Evolutionary conservation across 139 green algal genomes (phyloP), one percentile per base, ranked within the genome.

Genomic region (Zygnema circumcarinatum): DNA sequence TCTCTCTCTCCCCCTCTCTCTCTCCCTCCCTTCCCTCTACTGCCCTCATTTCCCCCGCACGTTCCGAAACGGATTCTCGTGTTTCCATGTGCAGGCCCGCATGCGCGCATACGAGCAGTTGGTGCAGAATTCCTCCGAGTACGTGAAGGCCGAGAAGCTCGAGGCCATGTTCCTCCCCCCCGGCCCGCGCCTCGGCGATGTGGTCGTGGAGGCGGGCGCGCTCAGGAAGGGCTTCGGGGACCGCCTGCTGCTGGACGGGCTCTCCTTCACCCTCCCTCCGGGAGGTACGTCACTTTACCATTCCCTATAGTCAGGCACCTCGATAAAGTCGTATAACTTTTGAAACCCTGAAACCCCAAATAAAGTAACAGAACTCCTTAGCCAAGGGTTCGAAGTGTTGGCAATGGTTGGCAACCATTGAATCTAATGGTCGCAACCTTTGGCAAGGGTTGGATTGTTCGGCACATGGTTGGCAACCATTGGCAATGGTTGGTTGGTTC

Each of bases 151-250:
- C 2, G 52, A 81, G 29, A 88, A 92, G 79, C 52, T 97, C 2
- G 94, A 97, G 76, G 88, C 41, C 88, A 96, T 97, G 92, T 95
- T 91, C 86, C 96, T 97, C 47, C 94, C 91, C 38, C 85, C 91
- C 40, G 93, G 88, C 3, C 92, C 90, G 2, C 92, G 94, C 1
- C 92, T 98, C 35, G 95, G 95, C 1, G 85, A 92, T 79, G 39
- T 90, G 47, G 86, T 91, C 52, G 53, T 93, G 29, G 74, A 89
- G 16, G 82, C 76, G 2, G 35, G 91, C 41, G 47, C 29, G 35
- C 2, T 91, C 0, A 31, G n/a, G 0, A 93, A 91, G 82, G 90
- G 56, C 16, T 93, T 81, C 52, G 69, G 62, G 36, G 69, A 76
- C 29, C 90, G 93, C 32, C 41, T 94, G 25, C 91, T 94, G 73